Evolutionary conservation across 345 rosid genomes (phyloP).

Genomic region (Lumnitzera littorea): DNA sequence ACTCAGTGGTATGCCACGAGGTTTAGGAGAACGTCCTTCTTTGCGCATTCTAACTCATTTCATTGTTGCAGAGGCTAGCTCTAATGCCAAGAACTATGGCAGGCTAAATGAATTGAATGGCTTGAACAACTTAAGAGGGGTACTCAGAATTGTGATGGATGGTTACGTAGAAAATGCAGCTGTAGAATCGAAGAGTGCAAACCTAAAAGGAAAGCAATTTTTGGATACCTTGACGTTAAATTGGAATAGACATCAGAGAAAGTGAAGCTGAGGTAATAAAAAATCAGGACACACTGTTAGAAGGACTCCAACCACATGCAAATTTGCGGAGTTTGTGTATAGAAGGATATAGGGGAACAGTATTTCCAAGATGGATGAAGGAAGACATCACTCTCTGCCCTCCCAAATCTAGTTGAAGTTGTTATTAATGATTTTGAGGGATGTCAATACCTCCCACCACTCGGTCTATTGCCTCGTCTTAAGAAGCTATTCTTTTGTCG

Average conservation of each 20-base stretch:
- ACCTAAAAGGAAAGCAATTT: background rate
- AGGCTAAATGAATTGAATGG: too few species aligned
- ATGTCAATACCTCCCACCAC: conserved; percentile 12
- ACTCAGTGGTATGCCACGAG: background rate
- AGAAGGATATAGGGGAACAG: conserved; percentile 8
- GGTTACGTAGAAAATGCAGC: background rate
- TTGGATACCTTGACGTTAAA: background rate
- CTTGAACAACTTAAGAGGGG: too few species aligned
- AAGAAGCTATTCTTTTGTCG: background rate
- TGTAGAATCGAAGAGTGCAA: background rate
- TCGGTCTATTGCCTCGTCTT: conserved; percentile 19
- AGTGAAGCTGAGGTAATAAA: too few species aligned
- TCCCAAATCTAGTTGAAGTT: conserved; percentile 12
- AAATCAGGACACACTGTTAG: conserved; percentile 1
- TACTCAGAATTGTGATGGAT: too few species aligned
- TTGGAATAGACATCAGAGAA: too few species aligned
- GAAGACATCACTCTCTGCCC: background rate
- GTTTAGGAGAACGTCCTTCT: background rate
- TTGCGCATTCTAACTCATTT: background rate
- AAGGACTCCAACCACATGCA: conserved; percentile 9
- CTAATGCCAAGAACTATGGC: too few species aligned
- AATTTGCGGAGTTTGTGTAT: conserved; percentile 12
- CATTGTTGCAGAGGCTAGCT: background rate
- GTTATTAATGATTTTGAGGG: conserved; percentile 8
- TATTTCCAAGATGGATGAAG: conserved; percentile 16